These are phyloP conservation scores for Bruguiera sexangula DNA, from an alignment of 345 rosid species.

Conservation along the genomic window DNA sequence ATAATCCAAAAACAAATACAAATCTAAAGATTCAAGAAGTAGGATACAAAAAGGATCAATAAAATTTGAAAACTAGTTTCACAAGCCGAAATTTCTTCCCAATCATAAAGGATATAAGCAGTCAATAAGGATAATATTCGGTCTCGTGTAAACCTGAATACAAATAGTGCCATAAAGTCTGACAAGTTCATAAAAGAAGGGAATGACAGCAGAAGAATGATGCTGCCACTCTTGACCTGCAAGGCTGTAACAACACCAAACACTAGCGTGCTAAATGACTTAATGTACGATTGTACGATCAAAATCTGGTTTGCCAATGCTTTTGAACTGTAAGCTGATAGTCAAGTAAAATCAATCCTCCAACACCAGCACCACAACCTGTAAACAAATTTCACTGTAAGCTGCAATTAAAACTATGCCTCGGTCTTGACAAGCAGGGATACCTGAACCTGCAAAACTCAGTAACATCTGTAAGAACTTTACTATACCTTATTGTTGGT, in stretches of 20 bases:
- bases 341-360: conserved; percentile 7
- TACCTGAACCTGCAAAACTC: conserved; percentile 53
- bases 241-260: not conserved
- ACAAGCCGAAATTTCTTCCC: no score
- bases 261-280: not conserved
- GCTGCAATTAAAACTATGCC: conserved; percentile 25
- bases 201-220: not conserved
- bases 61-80: no score
- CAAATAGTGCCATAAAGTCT: not conserved
- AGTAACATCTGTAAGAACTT: conserved; percentile 2
- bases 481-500: not conserved
- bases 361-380: conserved; percentile 19
- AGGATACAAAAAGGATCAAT: no score
- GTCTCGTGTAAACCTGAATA: no score
- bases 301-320: not conserved
- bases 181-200: not conserved
- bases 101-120: no score
- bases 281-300: not conserved
- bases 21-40: no score
- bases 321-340: not conserved
- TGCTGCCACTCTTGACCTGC: not conserved
- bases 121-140: no score
- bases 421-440: conserved; percentile 35
- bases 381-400: conserved; percentile 37
- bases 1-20: no score